Conservation (phyloP, 139 green algal genomes). For the Chlamydomonas eustigma region DNA sequence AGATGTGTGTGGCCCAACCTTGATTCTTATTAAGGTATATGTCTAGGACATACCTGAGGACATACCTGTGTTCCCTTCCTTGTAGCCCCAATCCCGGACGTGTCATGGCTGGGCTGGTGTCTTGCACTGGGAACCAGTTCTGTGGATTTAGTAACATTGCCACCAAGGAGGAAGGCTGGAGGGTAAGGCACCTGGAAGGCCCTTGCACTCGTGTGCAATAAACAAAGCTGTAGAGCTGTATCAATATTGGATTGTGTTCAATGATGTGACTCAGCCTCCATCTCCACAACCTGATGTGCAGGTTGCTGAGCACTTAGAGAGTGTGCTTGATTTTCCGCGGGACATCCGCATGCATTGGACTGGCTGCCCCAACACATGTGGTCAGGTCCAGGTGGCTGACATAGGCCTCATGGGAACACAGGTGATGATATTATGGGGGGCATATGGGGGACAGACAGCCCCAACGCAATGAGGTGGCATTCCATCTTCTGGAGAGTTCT, state of each 20-base stretch:
- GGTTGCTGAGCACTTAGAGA: conserved; percentile 79
- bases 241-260: too few relatives aligned
- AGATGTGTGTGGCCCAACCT: neutral
- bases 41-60: too few relatives aligned
- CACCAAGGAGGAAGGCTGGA: conserved; percentile 72
- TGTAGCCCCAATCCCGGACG: conserved; percentile 22
- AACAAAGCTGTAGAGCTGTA: too few relatives aligned
- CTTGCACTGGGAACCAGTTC: conserved; percentile 95
- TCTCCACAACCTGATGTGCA: too few relatives aligned
- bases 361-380: conserved; percentile 97
- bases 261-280: too few relatives aligned
- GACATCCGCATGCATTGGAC: conserved; percentile 95
- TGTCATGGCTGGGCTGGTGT: conserved; percentile 59
- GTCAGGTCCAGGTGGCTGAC: conserved; percentile 79
- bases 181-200: conserved; percentile 20
- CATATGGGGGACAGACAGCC: too few relatives aligned
- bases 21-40: neutral
- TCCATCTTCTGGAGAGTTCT: too few relatives aligned
- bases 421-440: too few relatives aligned
- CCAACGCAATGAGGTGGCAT: too few relatives aligned
- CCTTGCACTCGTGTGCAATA: too few relatives aligned
- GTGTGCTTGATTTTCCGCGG: conserved; percentile 70
- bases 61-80: neutral
- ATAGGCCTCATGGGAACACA: conserved; percentile 17
- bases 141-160: conserved; percentile 93